Evolutionary conservation across 306 rosid genomes (phyloP).

Genomic region (Rosa persica): DNA sequence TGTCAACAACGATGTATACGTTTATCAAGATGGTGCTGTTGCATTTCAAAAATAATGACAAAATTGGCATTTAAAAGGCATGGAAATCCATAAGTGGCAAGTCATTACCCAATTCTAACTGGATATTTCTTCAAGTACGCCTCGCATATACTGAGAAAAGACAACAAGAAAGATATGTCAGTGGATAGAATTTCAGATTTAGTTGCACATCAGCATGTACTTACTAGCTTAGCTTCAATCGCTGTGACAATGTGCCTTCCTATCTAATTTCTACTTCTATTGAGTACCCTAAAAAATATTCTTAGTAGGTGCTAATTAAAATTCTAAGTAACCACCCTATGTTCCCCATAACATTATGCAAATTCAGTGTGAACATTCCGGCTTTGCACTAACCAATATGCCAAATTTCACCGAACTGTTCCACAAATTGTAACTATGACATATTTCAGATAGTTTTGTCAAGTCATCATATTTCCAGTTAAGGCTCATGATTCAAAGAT

Average conservation of each 20-base stretch:
- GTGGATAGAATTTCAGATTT: slow-evolving; percentile 4
- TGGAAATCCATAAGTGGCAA: slow-evolving; percentile 1
- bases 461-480: not conserved
- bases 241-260: not conserved
- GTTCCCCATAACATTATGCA: not conserved
- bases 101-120: slow-evolving; percentile 69
- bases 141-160: slow-evolving; percentile 76
- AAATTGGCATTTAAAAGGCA: slow-evolving; percentile 6
- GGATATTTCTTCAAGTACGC: slow-evolving; percentile 93
- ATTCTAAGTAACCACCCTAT: not conserved
- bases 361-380: not conserved
- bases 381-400: not conserved
- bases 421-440: not conserved
- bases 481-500: not conserved
- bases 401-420: not conserved
- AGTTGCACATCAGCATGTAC: not conserved
- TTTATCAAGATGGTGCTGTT: slow-evolving; percentile 1
- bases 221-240: not conserved
- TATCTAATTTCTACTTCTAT: not conserved
- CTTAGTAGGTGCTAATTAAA: not conserved
- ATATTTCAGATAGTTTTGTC: not conserved
- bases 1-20: not conserved
- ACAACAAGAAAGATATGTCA: slow-evolving; percentile 20
- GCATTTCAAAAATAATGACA: slow-evolving; percentile 12
- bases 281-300: not conserved